Evolutionary conservation across 108 stramenopile species (phyloP).

Genomic region (Cyclotella kingstonii): DNA sequence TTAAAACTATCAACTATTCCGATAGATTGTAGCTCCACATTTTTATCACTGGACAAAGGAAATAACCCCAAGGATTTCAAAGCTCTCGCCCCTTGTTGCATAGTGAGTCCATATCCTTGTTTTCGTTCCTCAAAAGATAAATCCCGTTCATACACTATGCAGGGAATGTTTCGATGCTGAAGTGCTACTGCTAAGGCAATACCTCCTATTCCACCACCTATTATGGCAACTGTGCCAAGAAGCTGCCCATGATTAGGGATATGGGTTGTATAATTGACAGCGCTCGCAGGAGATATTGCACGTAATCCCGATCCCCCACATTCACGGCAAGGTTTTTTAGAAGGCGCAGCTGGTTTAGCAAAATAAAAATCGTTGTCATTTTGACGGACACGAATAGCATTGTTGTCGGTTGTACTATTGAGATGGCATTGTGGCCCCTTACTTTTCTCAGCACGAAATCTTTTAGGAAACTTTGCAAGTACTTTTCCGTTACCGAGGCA

Average conservation of each 20-base stretch:
- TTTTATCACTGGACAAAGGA: constrained; percentile 18
- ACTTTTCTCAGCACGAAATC: constrained; percentile 40
- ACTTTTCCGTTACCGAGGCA: constrained; percentile 65
- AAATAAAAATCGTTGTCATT: constrained; percentile 1
- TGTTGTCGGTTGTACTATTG: not conserved
- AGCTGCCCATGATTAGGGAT: not conserved
- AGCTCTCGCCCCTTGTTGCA: constrained; percentile 86
- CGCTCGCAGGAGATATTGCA: not conserved
- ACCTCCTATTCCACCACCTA: constrained; percentile 86
- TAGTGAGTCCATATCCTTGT: constrained; percentile 87
- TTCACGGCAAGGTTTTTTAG: constrained; percentile 7
- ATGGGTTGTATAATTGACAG: not conserved
- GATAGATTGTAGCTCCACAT: not conserved
- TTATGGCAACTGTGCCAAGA: constrained; percentile 54
- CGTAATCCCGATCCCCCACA: no score
- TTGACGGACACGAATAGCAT: not conserved
- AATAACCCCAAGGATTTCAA: constrained; percentile 61
- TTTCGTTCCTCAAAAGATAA: constrained; percentile 57
- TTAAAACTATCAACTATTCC: not conserved
- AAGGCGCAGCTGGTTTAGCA: constrained; percentile 8
- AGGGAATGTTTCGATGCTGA: constrained; percentile 71
- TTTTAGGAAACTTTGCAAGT: constrained; percentile 42
- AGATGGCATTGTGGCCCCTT: constrained; percentile 3
- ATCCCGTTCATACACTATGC: constrained; percentile 79
- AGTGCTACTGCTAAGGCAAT: constrained; percentile 79